Conservation (phyloP, 2,329 filamentous ascomycete genomes). For the Venturia oleaginea region DNA sequence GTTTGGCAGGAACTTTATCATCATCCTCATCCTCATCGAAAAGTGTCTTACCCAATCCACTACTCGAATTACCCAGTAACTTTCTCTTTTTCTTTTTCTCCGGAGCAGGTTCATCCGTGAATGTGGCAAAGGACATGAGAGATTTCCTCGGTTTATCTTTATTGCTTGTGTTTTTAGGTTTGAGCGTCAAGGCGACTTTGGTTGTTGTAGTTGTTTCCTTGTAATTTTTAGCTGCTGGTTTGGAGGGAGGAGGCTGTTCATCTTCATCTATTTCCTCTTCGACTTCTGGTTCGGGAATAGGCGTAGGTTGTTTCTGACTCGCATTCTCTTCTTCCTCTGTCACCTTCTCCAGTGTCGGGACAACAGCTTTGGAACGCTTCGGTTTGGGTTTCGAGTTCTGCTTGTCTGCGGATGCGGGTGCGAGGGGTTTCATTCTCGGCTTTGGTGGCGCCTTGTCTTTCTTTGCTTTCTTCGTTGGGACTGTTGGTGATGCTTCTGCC, state of each 20-base stretch:
- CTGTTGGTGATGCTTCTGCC: conserved; percentile 24
- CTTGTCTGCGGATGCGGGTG: conserved; percentile 36
- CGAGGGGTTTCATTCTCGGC: conserved; percentile 33
- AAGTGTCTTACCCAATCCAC: conserved; percentile 45
- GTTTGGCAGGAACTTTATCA: conserved; percentile 27
- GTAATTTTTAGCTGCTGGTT: conserved; percentile 15
- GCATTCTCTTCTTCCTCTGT: conserved; percentile 34
- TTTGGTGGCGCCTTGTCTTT: conserved; percentile 16
- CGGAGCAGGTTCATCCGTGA: conserved; percentile 29
- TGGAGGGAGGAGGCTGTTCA: conserved; percentile 12
- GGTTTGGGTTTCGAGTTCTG: conserved; percentile 32
- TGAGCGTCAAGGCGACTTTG: conserved; percentile 16
- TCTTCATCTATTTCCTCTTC: conserved; percentile 27
- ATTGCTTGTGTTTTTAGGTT: conserved; percentile 26
- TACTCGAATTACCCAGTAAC: conserved; percentile 13
- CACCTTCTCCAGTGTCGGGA: conserved; percentile 34
- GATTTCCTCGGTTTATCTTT: conserved; percentile 32
- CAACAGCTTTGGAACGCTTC: conserved; percentile 24
- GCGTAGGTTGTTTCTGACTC: conserved; percentile 24
- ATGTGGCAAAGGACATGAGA: conserved; percentile 37
- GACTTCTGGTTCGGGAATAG: conserved; percentile 20
- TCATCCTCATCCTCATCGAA: conserved; percentile 64
- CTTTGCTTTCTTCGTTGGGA: conserved; percentile 20
- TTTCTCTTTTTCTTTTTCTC: conserved; percentile 58
- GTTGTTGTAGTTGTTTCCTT: conserved; percentile 15